Conservation (phyloP, 2,329 filamentous ascomycete genomes). For the Aciculosporium take region DNA sequence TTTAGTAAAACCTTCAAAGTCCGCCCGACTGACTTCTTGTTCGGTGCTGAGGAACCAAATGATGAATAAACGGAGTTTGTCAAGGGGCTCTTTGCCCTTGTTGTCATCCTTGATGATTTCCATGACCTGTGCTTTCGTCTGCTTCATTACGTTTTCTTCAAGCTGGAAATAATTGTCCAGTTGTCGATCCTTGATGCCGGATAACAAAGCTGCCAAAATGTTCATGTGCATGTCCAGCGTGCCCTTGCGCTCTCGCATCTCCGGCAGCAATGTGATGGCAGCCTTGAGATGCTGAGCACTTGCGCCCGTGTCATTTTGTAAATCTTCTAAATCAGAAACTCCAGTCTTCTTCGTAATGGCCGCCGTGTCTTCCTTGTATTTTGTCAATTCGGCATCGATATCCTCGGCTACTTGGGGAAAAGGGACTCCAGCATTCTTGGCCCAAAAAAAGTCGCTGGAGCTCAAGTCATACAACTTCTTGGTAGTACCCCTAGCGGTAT, state of each 20-base stretch:
- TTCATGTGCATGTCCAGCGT: conserved; percentile 98
- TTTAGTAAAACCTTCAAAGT: conserved; percentile 78
- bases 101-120: conserved; percentile 69
- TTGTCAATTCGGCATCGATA: conserved; percentile 82
- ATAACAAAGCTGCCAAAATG: conserved; percentile 62
- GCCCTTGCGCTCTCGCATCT: conserved; percentile 84
- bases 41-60: conserved; percentile 97
- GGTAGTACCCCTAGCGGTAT: conserved; percentile 57
- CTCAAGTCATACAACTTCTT: conserved; percentile 87
- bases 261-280: conserved; percentile 82
- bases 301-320: conserved; percentile 76
- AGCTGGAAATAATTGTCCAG: conserved; percentile 93
- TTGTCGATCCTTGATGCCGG: conserved; percentile 84
- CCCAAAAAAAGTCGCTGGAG: conserved; percentile 91
- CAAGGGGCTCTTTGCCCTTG: conserved; percentile 70
- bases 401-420: conserved; percentile 96
- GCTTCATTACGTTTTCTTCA: conserved; percentile 84
- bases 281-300: conserved; percentile 92
- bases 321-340: conserved; percentile 79
- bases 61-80: conserved; percentile 87
- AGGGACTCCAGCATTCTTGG: conserved; percentile 74
- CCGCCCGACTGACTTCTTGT: conserved; percentile 65
- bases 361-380: conserved; percentile 89
- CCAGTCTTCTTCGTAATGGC: conserved; percentile 94
- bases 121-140: conserved; percentile 76